Evolutionary conservation across 345 rosid genomes (phyloP).

Genomic region (Physaria fendleri): DNA sequence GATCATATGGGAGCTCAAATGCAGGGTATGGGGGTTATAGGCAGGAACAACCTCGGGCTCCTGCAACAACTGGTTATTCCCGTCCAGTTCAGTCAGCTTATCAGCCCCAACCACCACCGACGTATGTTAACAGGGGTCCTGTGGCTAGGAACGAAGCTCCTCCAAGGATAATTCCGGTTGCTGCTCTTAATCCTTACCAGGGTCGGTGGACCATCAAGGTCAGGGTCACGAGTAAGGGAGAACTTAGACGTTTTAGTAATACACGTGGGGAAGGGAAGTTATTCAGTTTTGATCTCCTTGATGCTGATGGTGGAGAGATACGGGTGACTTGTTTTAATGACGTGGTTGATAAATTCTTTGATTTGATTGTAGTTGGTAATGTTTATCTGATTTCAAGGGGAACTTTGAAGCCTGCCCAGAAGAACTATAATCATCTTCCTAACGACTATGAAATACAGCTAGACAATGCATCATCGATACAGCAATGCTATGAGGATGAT

Average conservation of each 20-base stretch:
- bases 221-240: constrained; percentile 75
- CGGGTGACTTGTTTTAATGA: constrained; percentile 88
- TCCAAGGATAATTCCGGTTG: constrained; percentile 62
- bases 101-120: constrained; percentile 53
- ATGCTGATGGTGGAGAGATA: constrained; percentile 87
- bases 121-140: constrained; percentile 67
- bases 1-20: constrained; percentile 31
- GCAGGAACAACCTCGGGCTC: constrained; percentile 38
- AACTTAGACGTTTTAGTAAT: constrained; percentile 64
- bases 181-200: constrained; percentile 86
- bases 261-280: constrained; percentile 85
- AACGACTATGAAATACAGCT: constrained; percentile 70
- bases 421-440: constrained; percentile 74
- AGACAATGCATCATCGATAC: constrained; percentile 54
- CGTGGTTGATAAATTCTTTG: constrained; percentile 72
- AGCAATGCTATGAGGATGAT: constrained; percentile 72
- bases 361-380: constrained; percentile 68
- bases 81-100: constrained; percentile 35
- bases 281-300: constrained; percentile 86
- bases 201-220: constrained; percentile 92
- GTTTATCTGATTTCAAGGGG: constrained; percentile 81
- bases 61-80: constrained; percentile 22
- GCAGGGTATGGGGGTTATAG: constrained; percentile 35
- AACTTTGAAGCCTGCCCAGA: constrained; percentile 71
- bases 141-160: constrained; percentile 64